A percentile compares a stretch with the other conserved stretches of the same genome.
Conservation (phyloP, 371 early-diverging fungal species). For the Rhizopus delemar region DNA sequence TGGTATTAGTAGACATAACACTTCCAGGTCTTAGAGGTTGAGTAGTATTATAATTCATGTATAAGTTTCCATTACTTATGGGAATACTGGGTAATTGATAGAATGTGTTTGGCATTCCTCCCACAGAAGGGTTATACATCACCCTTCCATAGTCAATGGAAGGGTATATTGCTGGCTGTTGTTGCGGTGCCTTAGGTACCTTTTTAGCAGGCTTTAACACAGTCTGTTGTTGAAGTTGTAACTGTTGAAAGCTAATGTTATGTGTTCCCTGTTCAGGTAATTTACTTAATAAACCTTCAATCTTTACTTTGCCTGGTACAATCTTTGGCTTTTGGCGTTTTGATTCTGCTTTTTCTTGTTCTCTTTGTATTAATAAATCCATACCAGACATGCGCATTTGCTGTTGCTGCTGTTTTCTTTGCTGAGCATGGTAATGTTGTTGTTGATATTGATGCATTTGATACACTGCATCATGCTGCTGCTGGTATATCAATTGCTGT, state of each 20-base stretch:
- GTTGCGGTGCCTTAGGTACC: neutral
- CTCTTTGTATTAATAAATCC: slow-evolving; percentile 47
- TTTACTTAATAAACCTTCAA: slow-evolving; percentile 48
- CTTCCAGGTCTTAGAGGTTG: no score
- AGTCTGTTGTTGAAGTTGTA: slow-evolving; percentile 32
- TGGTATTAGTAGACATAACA: neutral
- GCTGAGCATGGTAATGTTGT: slow-evolving; percentile 7
- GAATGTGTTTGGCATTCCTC: neutral
- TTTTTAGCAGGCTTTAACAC: slow-evolving; percentile 15
- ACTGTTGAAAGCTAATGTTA: slow-evolving; percentile 47
- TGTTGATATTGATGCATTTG: neutral
- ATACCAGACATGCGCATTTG: slow-evolving; percentile 48
- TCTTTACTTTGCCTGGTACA: slow-evolving; percentile 41
- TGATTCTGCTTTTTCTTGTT: slow-evolving; percentile 44
- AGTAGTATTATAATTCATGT: neutral
- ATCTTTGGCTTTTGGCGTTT: slow-evolving; percentile 43
- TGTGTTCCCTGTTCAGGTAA: slow-evolving; percentile 49
- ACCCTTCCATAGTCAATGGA: neutral
- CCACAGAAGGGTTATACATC: slow-evolving; percentile 5
- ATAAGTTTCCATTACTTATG: slow-evolving; percentile 7
- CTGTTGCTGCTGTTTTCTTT: slow-evolving; percentile 16
- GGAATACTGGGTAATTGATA: slow-evolving; percentile 8
- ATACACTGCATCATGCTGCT: neutral
- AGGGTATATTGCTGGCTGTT: no score
- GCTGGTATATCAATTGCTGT: neutral